Evolutionary conservation across 2,329 filamentous ascomycete genomes (phyloP), one percentile per base, ranked within the genome.

Genomic region (Trichoderma atrobrunneum): DNA sequence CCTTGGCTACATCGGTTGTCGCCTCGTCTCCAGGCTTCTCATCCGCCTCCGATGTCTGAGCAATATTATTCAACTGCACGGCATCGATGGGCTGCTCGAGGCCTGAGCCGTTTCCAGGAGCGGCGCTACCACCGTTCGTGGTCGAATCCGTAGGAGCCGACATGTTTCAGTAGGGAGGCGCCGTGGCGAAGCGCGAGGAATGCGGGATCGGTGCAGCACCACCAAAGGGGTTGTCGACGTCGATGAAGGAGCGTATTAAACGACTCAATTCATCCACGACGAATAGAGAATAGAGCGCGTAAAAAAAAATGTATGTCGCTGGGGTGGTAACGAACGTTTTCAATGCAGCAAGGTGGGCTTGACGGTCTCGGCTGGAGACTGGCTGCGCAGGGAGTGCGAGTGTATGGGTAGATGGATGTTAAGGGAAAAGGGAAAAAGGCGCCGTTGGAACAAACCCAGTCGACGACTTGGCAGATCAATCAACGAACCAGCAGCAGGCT

Each of bases 31-130:
- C 24, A n/a, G 72, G 43, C 24, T 73, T 67, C 14, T 62, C 64
- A n/a, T 65, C 48, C 16, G 43, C 18, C 24, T 70, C 57, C 16
- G 69, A 51, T 39, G 75, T 65, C 64, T 80, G 77, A 66, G 77
- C 72, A 65, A 83, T 80, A 69, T 74, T 78, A 72, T 79, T 77
- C 81, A 83, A 82, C 62, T 79, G 78, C 36, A 83, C 80, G 71
- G 82, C 80, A 74, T 82, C 82, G 65, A 74, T 78, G 70, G 79
- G 78, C 73, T 82, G 81, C 36, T 79, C 76, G 71, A 82, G 77
- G 61, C 76, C 77, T 34, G 78, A 76, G 71, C 80, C 77, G 74
- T 76, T 76, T 70, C 74, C 71, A 72, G 75, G 72, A 73, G 76
- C 67, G 60, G 74, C 69, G 67, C 79, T 79, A 74, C 76, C 78